Percentiles rank a stretch among this genome's conserved stretches.
Evolutionary conservation across 768 basidiomycete species (phyloP).

Genomic region (Lanmaoa rubissima): DNA sequence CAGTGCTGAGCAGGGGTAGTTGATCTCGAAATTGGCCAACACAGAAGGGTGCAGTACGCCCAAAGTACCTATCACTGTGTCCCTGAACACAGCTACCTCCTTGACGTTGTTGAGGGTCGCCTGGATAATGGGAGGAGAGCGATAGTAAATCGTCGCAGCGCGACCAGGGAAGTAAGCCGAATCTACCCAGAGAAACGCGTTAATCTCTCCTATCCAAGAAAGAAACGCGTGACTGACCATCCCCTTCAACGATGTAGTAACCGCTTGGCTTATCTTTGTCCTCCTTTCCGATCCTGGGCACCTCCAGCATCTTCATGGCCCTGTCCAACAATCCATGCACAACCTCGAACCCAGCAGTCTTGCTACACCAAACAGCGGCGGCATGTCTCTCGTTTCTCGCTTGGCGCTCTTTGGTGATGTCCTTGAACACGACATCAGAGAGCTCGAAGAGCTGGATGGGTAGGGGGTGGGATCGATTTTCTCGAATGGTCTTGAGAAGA

Average conservation of each 20-base stretch:
- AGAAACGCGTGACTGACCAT: constrained; percentile 53
- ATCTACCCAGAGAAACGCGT: constrained; percentile 48
- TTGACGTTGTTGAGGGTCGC: constrained; percentile 43
- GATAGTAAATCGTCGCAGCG: constrained; percentile 89
- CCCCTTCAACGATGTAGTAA: constrained; percentile 88
- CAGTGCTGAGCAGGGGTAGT: constrained; percentile 90
- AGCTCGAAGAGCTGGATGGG: constrained; percentile 94
- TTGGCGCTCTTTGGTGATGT: constrained; percentile 71
- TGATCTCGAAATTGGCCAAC: constrained; percentile 89
- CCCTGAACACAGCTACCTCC: constrained; percentile 43
- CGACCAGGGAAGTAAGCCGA: constrained; percentile 94
- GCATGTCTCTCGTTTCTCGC: constrained; percentile 86
- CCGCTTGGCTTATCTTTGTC: constrained; percentile 63
- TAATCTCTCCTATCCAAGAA: neutral
- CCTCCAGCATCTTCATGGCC: constrained; percentile 93
- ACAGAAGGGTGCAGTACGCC: constrained; percentile 94
- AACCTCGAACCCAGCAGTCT: constrained; percentile 95
- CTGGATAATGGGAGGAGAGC: constrained; percentile 42
- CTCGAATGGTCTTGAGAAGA: constrained; percentile 93
- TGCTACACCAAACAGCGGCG: constrained; percentile 93
- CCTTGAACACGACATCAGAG: constrained; percentile 91
- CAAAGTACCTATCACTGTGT: constrained; percentile 80
- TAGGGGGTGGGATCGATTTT: constrained; percentile 90
- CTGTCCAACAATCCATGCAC: constrained; percentile 94
- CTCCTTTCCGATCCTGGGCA: constrained; percentile 67